Conservation (phyloP, 345 rosid species). For the Syzygium aromaticum region DNA sequence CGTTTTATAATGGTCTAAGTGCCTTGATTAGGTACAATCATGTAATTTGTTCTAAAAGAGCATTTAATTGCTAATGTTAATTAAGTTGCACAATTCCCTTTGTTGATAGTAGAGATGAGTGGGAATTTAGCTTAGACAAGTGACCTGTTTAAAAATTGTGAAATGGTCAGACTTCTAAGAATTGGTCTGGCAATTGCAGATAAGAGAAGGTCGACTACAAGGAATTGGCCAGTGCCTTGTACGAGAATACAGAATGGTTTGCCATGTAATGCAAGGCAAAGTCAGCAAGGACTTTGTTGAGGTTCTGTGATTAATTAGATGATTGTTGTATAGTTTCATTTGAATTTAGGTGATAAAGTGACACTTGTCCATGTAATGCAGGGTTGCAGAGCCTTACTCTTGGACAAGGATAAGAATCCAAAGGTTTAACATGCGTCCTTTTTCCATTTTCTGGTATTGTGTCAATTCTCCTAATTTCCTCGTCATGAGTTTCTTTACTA, state of each 20-base stretch:
- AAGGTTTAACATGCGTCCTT: conserved; percentile 33
- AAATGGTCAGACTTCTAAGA: not conserved
- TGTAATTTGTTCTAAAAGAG: not conserved
- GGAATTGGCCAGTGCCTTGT: conserved; percentile 69
- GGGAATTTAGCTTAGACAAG: not conserved
- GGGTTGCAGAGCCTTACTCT: conserved; percentile 86
- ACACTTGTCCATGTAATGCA: conserved; percentile 13
- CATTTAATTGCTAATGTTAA: not conserved
- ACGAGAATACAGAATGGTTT: conserved; percentile 80
- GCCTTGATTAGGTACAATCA: not conserved
- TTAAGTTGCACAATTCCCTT: not conserved
- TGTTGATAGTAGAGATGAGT: not conserved
- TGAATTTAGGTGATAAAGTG: not conserved
- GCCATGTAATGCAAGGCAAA: conserved; percentile 70
- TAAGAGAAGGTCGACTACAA: conserved; percentile 77
- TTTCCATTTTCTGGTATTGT: not conserved
- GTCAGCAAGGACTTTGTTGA: conserved; percentile 79
- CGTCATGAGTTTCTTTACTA: not conserved
- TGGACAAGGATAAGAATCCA: conserved; percentile 81
- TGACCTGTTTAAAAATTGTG: not conserved
- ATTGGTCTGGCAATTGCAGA: conserved; percentile 25
- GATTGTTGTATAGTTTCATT: not conserved
- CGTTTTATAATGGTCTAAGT: not conserved
- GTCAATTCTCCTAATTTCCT: not conserved
- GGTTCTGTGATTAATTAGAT: conserved; percentile 26